These are phyloP conservation scores for Poteriospumella lacustris DNA, from an alignment of 108 stramenopile species.

Conservation along the genomic window DNA sequence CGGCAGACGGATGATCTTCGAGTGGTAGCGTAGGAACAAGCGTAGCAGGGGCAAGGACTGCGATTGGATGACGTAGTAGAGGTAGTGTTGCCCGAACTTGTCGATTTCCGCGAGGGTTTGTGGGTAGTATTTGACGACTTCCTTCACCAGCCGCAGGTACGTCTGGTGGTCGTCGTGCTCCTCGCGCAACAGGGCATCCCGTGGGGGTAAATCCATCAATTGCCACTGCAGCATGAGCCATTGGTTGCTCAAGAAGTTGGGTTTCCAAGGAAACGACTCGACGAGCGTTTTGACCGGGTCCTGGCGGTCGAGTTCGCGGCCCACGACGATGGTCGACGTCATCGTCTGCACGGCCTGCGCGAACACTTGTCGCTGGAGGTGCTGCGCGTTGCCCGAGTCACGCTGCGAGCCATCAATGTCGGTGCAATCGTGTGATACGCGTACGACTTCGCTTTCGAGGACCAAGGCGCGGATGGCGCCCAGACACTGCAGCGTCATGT, in stretches of 20 bases:
- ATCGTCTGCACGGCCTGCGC: background rate
- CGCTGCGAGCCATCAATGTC: background rate
- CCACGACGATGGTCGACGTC: background rate
- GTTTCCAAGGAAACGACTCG: background rate
- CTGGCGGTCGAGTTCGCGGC: background rate
- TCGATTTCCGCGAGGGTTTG: background rate
- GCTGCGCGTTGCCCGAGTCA: background rate
- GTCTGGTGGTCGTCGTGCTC: background rate
- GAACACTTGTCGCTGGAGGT: background rate
- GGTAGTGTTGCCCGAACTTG: background rate
- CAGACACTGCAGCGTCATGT: background rate
- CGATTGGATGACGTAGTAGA: background rate
- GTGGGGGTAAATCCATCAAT: background rate
- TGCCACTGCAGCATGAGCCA: background rate
- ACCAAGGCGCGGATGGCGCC: background rate
- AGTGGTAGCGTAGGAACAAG: background rate
- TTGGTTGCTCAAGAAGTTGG: background rate
- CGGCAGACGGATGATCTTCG: background rate
- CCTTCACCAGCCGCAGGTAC: no score
- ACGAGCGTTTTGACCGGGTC: background rate
- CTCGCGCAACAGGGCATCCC: background rate
- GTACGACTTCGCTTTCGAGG: background rate
- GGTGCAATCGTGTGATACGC: background rate
- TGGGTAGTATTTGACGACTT: background rate
- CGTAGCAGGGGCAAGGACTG: background rate